Base-by-base conservation (phyloP, 208 protist genomes). In the Blastocrithidia nonstop region DNA sequence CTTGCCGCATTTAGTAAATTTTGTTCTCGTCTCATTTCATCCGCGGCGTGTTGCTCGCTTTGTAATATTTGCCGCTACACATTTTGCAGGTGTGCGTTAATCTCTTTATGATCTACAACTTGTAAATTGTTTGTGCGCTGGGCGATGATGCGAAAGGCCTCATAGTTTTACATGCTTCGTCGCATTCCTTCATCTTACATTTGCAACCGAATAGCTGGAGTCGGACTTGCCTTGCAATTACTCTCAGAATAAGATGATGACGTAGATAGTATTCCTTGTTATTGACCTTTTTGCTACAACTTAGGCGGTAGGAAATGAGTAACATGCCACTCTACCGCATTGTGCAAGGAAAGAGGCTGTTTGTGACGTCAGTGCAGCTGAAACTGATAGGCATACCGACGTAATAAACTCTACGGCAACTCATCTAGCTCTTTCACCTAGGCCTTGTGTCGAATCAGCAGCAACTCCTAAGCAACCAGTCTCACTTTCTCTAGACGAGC, bases 91-190 rank as follows among this genome's bases (percentile, higher is more conserved):
- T 85, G 71, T 8, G 81, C 54, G 47, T 93, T 93, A 40, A 93
- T 87, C 59, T 89, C 79, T 57, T 75, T 79, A 59, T 71, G 61
- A 45, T 93, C 84, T 46, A 93, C 84, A 37, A 93, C 84, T 54
- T 89, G 79, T 27, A 93, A 49, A 54, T 93, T 93, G 49, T 81
- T 81, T 6, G 79, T 89, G 36, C 76, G 73, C 57, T 89, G 84
- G 0, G 84, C 69, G 50, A 93, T 89, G 39, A 89, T 63, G 38
- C 79, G 84, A 33, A 89, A 89, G 1, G 74, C 76, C 47, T 93
- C 79, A 27, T 71, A 89, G 49, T 88, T 89, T 29, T 84, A 79
- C 20, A 93, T 63, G 27, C 79, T 89, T 31, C 71, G 51, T 22
- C 69, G 56, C 64, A 93, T 72, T 6, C 79, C 84, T 48, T 86